Percentiles rank a stretch among this genome's conserved stretches.
phyloP scores from a whole-genome alignment of 108 stramenopile species.

The Fragilaria radians region DNA sequence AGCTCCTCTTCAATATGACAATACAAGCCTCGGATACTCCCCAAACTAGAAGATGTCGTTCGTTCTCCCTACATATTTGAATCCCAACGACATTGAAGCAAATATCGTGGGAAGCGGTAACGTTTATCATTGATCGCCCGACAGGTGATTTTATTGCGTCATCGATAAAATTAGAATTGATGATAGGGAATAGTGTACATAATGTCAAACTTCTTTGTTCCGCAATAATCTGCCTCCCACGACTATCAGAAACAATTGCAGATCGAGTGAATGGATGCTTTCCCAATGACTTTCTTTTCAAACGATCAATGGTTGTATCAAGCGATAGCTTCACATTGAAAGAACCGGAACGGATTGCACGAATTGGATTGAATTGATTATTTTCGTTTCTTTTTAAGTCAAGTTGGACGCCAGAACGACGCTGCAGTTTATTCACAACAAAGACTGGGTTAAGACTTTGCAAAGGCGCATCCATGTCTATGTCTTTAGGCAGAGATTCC shows the following conservation, averaged over 20 bases:
- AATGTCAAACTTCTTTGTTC: constrained; percentile 55
- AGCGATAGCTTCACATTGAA: constrained; percentile 35
- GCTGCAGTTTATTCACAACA: constrained; percentile 1
- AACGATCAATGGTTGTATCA: constrained; percentile 26
- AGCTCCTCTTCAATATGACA: constrained; percentile 32
- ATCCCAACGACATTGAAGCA: constrained; percentile 56
- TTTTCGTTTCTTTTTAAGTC: constrained; percentile 11
- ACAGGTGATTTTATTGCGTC: constrained; percentile 23
- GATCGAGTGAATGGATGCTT: constrained; percentile 26
- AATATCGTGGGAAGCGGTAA: constrained; percentile 38
- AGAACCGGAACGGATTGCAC: constrained; percentile 38
- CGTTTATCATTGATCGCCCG: constrained; percentile 36
- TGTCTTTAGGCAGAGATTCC: neutral
- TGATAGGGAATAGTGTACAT: constrained; percentile 39
- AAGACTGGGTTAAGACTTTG: neutral
- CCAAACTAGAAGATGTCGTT: constrained; percentile 64
- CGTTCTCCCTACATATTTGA: constrained; percentile 42
- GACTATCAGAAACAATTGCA: constrained; percentile 43
- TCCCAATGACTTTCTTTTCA: constrained; percentile 21
- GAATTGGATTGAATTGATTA: constrained; percentile 31
- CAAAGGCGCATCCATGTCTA: neutral
- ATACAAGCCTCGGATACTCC: constrained; percentile 50
- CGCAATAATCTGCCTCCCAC: constrained; percentile 55
- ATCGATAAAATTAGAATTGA: constrained; percentile 33
- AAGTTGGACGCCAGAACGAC: constrained; percentile 25